Conservation (phyloP, 2,329 filamentous ascomycete species). For the Microdochium nivale region DNA sequence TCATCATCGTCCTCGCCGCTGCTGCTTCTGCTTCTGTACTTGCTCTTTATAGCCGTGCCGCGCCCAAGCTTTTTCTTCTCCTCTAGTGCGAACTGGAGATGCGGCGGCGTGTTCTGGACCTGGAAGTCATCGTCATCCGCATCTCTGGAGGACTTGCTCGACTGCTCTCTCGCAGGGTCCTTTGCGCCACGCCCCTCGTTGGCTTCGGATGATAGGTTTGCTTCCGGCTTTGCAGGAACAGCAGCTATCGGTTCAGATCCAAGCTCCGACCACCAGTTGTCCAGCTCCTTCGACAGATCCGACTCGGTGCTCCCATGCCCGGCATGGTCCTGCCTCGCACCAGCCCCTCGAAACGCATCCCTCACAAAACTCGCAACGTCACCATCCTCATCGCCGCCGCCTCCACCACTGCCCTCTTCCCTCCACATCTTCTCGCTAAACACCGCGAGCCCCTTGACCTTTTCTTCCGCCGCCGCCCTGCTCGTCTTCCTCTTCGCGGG, state of each 20-base stretch:
- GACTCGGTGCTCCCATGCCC: neutral
- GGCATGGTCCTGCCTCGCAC: neutral
- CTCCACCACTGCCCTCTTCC: slow-evolving; percentile 5
- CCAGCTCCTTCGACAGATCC: slow-evolving; percentile 13
- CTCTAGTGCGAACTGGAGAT: slow-evolving; percentile 13
- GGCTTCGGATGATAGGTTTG: neutral
- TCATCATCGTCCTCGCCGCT: slow-evolving; percentile 11
- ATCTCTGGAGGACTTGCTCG: slow-evolving; percentile 9
- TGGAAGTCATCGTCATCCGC: slow-evolving; percentile 41
- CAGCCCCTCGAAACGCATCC: slow-evolving; percentile 13
- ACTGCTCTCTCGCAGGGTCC: slow-evolving; percentile 7
- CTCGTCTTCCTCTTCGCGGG: slow-evolving; percentile 38
- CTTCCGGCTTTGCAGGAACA: slow-evolving; percentile 10
- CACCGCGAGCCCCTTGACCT: slow-evolving; percentile 41
- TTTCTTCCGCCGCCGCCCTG: slow-evolving; percentile 34
- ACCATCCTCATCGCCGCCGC: slow-evolving; percentile 9
- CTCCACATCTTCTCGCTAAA: slow-evolving; percentile 35
- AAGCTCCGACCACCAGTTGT: slow-evolving; percentile 42
- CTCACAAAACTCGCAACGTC: slow-evolving; percentile 28
- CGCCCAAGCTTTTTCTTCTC: slow-evolving; percentile 11
- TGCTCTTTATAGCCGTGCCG: slow-evolving; percentile 1
- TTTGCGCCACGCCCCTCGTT: slow-evolving; percentile 6
- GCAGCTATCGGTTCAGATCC: slow-evolving; percentile 17
- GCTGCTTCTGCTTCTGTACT: slow-evolving; percentile 3
- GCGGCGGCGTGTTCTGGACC: slow-evolving; percentile 38